Evolutionary conservation across 2,329 filamentous ascomycete species (phyloP).

Genomic region (Colletotrichum viniferum): DNA sequence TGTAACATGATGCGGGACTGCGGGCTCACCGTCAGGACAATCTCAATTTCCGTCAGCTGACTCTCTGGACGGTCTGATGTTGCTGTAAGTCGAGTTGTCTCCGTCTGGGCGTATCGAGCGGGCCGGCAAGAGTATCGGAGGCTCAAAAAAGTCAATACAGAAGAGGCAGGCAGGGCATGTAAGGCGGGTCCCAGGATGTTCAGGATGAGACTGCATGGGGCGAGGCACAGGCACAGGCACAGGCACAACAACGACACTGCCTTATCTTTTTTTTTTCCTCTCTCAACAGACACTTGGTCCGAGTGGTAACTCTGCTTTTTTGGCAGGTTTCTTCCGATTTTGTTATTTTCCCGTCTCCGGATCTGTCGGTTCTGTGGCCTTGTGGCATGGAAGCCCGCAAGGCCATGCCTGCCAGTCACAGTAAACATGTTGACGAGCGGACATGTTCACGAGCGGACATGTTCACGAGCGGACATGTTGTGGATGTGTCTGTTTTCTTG

Average conservation of each 20-base stretch:
- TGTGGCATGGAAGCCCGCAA: not conserved
- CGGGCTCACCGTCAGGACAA: not conserved
- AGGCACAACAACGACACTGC: not conserved
- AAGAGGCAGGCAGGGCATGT: not conserved
- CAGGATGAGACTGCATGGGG: not conserved
- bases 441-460: too few species aligned
- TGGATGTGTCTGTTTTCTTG: not conserved
- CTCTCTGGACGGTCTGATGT: not conserved
- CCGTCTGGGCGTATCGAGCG: not conserved
- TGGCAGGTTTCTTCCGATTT: not conserved
- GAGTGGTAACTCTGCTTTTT: not conserved
- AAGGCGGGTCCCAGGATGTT: not conserved
- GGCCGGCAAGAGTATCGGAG: not conserved
- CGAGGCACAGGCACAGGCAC: not conserved
- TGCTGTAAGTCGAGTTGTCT: not conserved
- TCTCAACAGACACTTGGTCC: not conserved
- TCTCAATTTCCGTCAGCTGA: conserved; percentile 3
- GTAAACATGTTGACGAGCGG: not conserved
- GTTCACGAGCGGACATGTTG: not conserved
- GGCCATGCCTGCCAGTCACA: not conserved
- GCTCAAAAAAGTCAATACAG: not conserved
- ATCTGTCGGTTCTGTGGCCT: not conserved
- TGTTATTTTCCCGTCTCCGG: not conserved
- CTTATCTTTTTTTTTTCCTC: not conserved
- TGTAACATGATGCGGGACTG: not conserved